Evolutionary conservation across 2,329 filamentous ascomycete genomes (phyloP), one percentile per base, ranked within the genome.

Genomic region (Venturia asperata): DNA sequence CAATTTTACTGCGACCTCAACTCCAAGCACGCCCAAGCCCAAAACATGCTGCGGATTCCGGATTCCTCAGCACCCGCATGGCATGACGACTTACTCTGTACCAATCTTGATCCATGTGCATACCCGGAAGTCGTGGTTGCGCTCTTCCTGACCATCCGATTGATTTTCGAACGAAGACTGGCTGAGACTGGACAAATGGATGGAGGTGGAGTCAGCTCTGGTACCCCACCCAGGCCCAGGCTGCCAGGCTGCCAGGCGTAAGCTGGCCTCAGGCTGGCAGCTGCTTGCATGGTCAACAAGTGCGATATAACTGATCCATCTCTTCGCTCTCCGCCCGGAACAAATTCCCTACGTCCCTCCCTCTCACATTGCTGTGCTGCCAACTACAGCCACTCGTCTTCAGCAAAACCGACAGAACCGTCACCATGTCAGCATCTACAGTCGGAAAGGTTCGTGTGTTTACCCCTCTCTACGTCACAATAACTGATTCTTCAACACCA

Each of bases 361-460:
- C n/a, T 24, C 39, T 41, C 15, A 2, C 6, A 4, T 15, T 15
- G 39, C 39, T 41, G 39, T 15, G 39, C 39, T 41, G 39, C 15
- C 39, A 41, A 5, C 9, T 15, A 41, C 39, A 41, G 11, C 15
- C 4, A 15, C 37, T 9, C 5, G 21, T 9, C 27, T 58, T 3
- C 52, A 58, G 19, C 27, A 34, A 56, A 34, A 6, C 24, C 1
- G 10, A 41, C 37, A 21, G 17, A 34, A 34, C 11, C 19, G 43
- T 42, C 34, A 65, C 62, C 67, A 84, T 84, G 82, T 72, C 78
- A 66, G 77, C 80, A 66, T 77, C 78, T 73, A 85, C 83, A 66
- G 82, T 81, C 70, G 83, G 83, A 78, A 81, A 83, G 79, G 80
- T 81, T 72, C 70, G 71, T 45, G 67, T 63, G 43, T 61, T 17